Conservation (phyloP, 1,284 basidiomycete genomes). For the Austroboletus sp. region DNA sequence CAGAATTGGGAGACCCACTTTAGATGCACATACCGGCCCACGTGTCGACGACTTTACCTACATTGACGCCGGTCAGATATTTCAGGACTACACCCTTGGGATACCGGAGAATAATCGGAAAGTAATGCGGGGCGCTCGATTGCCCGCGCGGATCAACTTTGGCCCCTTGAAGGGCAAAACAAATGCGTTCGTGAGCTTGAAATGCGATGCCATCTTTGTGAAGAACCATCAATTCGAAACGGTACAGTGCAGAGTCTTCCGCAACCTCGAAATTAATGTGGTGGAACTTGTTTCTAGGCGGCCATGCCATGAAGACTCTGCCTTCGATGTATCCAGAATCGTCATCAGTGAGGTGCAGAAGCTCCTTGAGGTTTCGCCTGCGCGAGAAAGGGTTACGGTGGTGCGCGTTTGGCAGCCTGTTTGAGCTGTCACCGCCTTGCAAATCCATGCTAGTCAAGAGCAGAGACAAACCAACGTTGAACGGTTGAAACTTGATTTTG, state of each 20-base stretch:
- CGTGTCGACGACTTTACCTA: slow-evolving; percentile 34
- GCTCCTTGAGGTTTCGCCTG: slow-evolving; percentile 22
- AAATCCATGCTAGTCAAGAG: slow-evolving; percentile 7
- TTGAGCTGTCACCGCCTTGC: slow-evolving; percentile 1
- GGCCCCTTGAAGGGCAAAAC: slow-evolving; percentile 41
- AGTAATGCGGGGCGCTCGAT: slow-evolving; percentile 27
- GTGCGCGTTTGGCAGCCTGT: neutral
- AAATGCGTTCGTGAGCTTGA: slow-evolving; percentile 35
- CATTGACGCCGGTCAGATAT: slow-evolving; percentile 26
- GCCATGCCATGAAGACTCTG: slow-evolving; percentile 42
- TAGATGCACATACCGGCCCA: slow-evolving; percentile 34
- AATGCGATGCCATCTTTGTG: slow-evolving; percentile 31
- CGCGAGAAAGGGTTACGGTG: slow-evolving; percentile 18
- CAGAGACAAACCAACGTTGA: too few relatives aligned
- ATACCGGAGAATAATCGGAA: slow-evolving; percentile 37
- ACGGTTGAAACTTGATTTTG: neutral
- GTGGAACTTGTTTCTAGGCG: slow-evolving; percentile 22
- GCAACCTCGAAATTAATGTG: slow-evolving; percentile 26
- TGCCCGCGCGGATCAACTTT: slow-evolving; percentile 22
- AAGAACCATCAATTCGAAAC: slow-evolving; percentile 37
- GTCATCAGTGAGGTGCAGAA: slow-evolving; percentile 15
- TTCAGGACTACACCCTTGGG: slow-evolving; percentile 36
- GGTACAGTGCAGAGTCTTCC: slow-evolving; percentile 17
- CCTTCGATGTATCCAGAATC: slow-evolving; percentile 37
- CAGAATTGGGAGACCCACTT: neutral